Conservation (phyloP, 768 basidiomycete species). For the Lentinula sp. region DNA sequence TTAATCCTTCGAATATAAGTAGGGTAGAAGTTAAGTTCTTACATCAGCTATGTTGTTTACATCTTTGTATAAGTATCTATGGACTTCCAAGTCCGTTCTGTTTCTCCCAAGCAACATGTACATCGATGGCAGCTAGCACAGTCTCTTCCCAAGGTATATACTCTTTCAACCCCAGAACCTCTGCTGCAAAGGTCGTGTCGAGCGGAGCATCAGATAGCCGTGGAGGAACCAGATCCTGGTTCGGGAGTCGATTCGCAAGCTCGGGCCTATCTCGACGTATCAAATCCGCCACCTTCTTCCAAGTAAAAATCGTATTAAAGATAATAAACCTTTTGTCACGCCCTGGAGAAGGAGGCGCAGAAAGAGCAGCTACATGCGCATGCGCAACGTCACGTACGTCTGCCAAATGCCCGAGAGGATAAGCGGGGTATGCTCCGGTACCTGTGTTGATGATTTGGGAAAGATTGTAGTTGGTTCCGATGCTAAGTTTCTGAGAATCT, state of each 20-base stretch:
- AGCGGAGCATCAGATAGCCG: conserved; percentile 1
- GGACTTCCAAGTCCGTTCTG: not conserved
- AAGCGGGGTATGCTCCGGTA: not conserved
- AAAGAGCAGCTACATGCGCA: conserved; percentile 9
- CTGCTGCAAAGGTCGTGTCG: conserved; percentile 2
- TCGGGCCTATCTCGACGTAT: conserved; percentile 6
- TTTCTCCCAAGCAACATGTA: conserved; percentile 4
- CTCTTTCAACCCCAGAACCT: conserved; percentile 1
- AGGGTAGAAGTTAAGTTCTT: no score
- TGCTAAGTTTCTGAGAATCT: not conserved
- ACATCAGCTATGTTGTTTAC: no score
- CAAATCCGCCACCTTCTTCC: conserved; percentile 3
- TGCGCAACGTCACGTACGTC: conserved; percentile 12
- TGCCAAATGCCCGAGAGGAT: conserved; percentile 1
- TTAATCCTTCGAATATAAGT: no score
- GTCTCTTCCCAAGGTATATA: conserved; percentile 9
- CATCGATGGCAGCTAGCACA: conserved; percentile 3
- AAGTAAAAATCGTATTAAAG: not conserved
- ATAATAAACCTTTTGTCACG: conserved; percentile 8
- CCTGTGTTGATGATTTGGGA: not conserved
- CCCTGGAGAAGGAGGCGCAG: not conserved
- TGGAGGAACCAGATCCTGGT: not conserved
- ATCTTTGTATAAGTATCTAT: not conserved
- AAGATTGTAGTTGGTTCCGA: conserved; percentile 3
- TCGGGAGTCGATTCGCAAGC: conserved; percentile 2